Evolutionary conservation across 1,284 basidiomycete genomes (phyloP).

Genomic region (Rhodotorula sp.): DNA sequence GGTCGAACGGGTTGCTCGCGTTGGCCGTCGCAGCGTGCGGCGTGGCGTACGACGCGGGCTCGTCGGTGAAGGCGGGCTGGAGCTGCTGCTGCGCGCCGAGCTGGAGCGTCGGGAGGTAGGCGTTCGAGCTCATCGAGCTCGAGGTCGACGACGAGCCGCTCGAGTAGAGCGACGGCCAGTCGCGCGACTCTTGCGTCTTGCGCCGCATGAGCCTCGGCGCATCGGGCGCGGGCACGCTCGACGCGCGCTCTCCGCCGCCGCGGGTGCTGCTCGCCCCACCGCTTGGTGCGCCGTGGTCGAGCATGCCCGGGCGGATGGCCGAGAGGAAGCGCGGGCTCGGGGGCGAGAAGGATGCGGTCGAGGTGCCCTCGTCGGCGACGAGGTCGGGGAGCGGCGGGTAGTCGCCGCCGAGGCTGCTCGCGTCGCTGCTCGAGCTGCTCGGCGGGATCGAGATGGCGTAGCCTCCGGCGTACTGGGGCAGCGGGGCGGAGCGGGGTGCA

Average conservation of each 20-base stretch:
- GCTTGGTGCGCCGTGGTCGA: neutral
- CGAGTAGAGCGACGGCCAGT: slow-evolving; percentile 33
- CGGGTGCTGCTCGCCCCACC: neutral
- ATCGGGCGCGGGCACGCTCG: slow-evolving; percentile 21
- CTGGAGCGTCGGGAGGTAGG: neutral
- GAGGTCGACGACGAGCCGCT: slow-evolving; percentile 10
- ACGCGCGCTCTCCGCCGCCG: slow-evolving; percentile 13
- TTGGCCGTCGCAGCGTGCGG: neutral
- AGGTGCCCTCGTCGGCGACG: slow-evolving; percentile 20
- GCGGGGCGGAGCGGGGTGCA: neutral
- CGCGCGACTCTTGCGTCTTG: slow-evolving; percentile 30
- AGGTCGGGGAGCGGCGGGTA: slow-evolving; percentile 24
- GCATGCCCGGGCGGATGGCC: neutral
- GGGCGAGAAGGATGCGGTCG: slow-evolving; percentile 9
- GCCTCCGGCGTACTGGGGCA: neutral
- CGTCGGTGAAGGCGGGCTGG: slow-evolving; percentile 4
- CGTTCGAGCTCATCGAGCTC: slow-evolving; percentile 4
- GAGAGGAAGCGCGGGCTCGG: slow-evolving; percentile 5
- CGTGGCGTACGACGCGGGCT: slow-evolving; percentile 7
- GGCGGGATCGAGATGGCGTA: slow-evolving; percentile 15
- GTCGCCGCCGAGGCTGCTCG: neutral
- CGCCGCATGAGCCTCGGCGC: slow-evolving; percentile 21
- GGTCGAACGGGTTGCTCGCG: slow-evolving; percentile 12
- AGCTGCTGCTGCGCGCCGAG: neutral
- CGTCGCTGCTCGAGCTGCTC: slow-evolving; percentile 3